Base-by-base conservation (phyloP, 768 basidiomycete genomes). In the Rubroboletus pulcherrimus region DNA sequence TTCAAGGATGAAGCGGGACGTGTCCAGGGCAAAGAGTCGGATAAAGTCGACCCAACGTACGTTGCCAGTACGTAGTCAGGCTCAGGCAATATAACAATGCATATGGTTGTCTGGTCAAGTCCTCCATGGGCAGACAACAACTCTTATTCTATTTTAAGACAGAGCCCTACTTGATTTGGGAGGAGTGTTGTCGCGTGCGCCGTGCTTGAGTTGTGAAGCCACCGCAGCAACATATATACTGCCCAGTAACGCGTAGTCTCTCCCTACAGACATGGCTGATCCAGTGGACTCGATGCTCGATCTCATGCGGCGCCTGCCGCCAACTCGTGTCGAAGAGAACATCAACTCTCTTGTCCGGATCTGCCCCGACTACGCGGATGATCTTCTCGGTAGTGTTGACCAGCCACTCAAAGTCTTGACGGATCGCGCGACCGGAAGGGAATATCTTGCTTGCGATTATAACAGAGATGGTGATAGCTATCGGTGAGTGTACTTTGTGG, bases 251-350 rank as follows among this genome's bases (percentile, higher is more conserved):
- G 49, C 42, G 55, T 12, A 9, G n/a, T 51, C 33, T 42, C 29
- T 29, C 29, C 12, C 46, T 15, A 9, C 31, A 72, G 49, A 4
- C 61, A 89, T 88, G 88, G 77, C 79, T 46, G 91, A 93, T 72
- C 78, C 88, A 56, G 82, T 93, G 45, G 91, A 94, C 66, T 89
- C 91, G 53, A 93, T 96, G 86, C 86, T 98, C 39, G 96, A 98
- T 75, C 83, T 98, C 46, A 89, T 95, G 82, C 84, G 97, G 51
- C 88, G 97, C 15, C 81, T 98, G n/a, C 97, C 97, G 8, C 96
- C 97, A 4, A 90, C 86, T 8, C 77, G 85, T 19, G 88, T 94
- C 44, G 87, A 93, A 67, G 84, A 90, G 69, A 98, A 96, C 73
- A 85, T 98, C 60, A 77, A 83, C 45, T 79, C 85, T 29, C 85